phyloP scores from a whole-genome alignment of 1,139 yeast genomes.

The Diutina siamensis region DNA sequence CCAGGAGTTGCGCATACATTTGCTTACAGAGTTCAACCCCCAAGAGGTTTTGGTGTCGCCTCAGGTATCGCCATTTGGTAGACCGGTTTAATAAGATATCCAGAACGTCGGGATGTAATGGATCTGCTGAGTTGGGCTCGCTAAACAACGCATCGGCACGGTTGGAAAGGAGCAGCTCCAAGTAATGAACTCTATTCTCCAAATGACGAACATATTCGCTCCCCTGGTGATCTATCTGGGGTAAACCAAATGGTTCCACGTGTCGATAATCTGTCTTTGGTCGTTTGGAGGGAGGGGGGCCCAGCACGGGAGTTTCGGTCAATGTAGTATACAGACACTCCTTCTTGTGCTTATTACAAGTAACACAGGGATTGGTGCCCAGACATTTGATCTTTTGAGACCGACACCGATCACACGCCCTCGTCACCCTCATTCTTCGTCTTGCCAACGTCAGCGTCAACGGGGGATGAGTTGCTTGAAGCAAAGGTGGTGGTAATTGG shows the following conservation, averaged over 20 bases:
- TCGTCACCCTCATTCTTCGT: slow-evolving; percentile 31
- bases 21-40: slow-evolving; percentile 33
- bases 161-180: slow-evolving; percentile 23
- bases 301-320: background rate
- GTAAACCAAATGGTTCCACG: slow-evolving; percentile 4
- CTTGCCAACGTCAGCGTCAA: slow-evolving; percentile 1
- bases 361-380: slow-evolving; percentile 42
- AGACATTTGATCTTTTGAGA: slow-evolving; percentile 52
- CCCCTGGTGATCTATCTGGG: background rate
- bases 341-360: slow-evolving; percentile 34
- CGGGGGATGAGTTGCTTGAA: slow-evolving; percentile 2
- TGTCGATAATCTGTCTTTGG: background rate
- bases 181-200: slow-evolving; percentile 30
- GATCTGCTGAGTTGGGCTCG: slow-evolving; percentile 7
- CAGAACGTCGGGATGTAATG: slow-evolving; percentile 6
- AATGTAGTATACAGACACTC: slow-evolving; percentile 22
- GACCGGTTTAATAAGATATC: background rate
- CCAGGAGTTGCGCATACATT: slow-evolving; percentile 26
- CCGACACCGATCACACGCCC: slow-evolving; percentile 47
- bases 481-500: slow-evolving; percentile 4
- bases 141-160: slow-evolving; percentile 13
- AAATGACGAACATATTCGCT: slow-evolving; percentile 12
- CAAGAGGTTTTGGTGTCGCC: slow-evolving; percentile 39
- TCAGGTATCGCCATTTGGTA: slow-evolving; percentile 39
- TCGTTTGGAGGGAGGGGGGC: background rate